phyloP scores from a whole-genome alignment of 78 protist species.

The Dictyostelium firmibasis region DNA sequence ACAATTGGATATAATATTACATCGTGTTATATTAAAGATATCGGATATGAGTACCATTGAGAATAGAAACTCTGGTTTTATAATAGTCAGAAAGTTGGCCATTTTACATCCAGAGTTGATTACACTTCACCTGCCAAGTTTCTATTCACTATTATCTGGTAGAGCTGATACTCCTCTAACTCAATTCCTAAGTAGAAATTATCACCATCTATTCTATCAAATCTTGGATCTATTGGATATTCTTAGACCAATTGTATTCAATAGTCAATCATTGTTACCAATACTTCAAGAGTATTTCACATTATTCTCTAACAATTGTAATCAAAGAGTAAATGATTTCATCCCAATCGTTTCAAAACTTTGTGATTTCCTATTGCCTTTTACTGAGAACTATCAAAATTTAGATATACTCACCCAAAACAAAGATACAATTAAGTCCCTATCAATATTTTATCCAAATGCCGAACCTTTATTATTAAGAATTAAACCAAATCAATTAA shows the following conservation, averaged over 20 bases:
- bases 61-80: conserved; percentile 8
- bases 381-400: conserved; percentile 21
- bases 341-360: conserved; percentile 16
- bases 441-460: conserved; percentile 49
- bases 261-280: background rate
- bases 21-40: conserved; percentile 41
- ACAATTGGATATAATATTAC: conserved; percentile 43
- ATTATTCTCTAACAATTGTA: conserved; percentile 11
- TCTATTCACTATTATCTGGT: conserved; percentile 15
- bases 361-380: conserved; percentile 1
- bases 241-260: conserved; percentile 24
- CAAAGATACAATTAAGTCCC: background rate
- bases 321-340: conserved; percentile 1
- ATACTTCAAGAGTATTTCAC: conserved; percentile 48
- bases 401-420: background rate
- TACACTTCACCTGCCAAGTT: conserved; percentile 12
- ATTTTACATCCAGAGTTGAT: conserved; percentile 51
- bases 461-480: background rate
- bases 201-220: conserved; percentile 47
- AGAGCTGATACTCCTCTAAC: background rate
- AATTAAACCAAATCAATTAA: conserved; percentile 12
- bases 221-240: conserved; percentile 51
- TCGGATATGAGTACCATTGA: background rate
- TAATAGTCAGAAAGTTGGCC: conserved; percentile 40
- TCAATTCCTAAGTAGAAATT: conserved; percentile 33